Conservation (phyloP, 768 basidiomycete species). For the Candolleomyces eurysporus region DNA sequence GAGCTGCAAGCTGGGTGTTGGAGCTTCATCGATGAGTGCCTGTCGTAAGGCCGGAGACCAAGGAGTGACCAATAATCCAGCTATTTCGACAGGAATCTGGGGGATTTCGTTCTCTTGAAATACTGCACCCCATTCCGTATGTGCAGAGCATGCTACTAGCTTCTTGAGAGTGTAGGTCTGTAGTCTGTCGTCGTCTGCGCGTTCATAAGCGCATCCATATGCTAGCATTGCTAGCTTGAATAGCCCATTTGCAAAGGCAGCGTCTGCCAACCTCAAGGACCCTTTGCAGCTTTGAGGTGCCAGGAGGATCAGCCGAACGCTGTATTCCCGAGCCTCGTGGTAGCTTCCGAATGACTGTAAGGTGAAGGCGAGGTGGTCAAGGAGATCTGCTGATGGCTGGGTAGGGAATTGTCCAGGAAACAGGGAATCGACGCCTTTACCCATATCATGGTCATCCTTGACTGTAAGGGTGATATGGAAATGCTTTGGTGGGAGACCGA, state of each 20-base stretch:
- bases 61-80: conserved; percentile 31
- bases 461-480: conserved; percentile 53
- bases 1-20: conserved; percentile 37
- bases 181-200: conserved; percentile 33
- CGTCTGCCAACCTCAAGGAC: conserved; percentile 50
- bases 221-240: conserved; percentile 56
- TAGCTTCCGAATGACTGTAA: conserved; percentile 37
- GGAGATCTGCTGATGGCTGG: conserved; percentile 27
- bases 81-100: conserved; percentile 35
- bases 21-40: conserved; percentile 27
- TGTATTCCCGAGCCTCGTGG: conserved; percentile 30
- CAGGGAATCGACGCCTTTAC: conserved; percentile 48
- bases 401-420: conserved; percentile 30
- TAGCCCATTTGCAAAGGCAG: conserved; percentile 28
- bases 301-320: conserved; percentile 27
- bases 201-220: conserved; percentile 46
- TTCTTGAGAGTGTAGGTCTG: conserved; percentile 44
- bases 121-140: conserved; percentile 53
- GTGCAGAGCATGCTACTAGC: conserved; percentile 39
- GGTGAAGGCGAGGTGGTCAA: conserved; percentile 49
- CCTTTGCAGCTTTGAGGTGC: conserved; percentile 40
- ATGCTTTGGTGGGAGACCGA: conserved; percentile 49
- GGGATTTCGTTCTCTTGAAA: conserved; percentile 40
- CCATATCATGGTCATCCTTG: conserved; percentile 39
- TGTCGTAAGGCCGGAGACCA: conserved; percentile 39